Evolutionary conservation across 495 filamentous ascomycete species (phyloP), one percentile per base, ranked within the genome.

Genomic region (Hypoxylon perforatum): DNA sequence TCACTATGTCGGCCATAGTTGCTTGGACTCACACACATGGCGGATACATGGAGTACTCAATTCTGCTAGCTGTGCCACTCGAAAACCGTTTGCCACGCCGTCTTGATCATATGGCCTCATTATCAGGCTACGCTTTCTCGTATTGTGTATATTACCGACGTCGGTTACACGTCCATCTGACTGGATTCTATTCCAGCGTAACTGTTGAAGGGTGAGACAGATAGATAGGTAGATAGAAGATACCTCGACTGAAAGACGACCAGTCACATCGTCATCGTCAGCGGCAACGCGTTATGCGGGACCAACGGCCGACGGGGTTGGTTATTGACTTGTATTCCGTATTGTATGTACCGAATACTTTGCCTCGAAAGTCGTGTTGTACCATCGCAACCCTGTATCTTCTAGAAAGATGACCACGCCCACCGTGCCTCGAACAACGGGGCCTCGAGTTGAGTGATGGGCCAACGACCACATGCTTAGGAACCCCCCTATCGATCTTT

Each of bases 381-480:
- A n/a, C n/a, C n/a, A n/a, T n/a, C n/a, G 47, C 18, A 21, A 45
- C 9, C 44, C 33, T 39, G 57, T 52, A 56, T 67, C 30, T 30
- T 19, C 17, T 11, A 21, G 49, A 22, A 45, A 38, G 0, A 56
- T 38, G 44, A 47, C 56, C 33, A 61, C 63, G 18, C 17, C 51
- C n/a, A 23, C 57, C 30, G 45, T 47, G 63, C 61, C 63, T 61
- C 50, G 49, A 56, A 39, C 8, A 17, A 42, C 45, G 44, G 42
- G 44, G 49, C 39, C 17, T 15, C 25, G 11, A 14, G 11, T 39
- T 42, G 41, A 18, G 30, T 10, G 30, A 33, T 33, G 8, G 8
- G 30, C 41, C 41, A 41, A 41, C 17, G 4, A 10, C 15, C 17
- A 9, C 3, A 19, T 44, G 41, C 41, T 57, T 52, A 28, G 51